Evolutionary conservation across 2,329 filamentous ascomycete species (phyloP).

Genomic region (Zalaria sp.): DNA sequence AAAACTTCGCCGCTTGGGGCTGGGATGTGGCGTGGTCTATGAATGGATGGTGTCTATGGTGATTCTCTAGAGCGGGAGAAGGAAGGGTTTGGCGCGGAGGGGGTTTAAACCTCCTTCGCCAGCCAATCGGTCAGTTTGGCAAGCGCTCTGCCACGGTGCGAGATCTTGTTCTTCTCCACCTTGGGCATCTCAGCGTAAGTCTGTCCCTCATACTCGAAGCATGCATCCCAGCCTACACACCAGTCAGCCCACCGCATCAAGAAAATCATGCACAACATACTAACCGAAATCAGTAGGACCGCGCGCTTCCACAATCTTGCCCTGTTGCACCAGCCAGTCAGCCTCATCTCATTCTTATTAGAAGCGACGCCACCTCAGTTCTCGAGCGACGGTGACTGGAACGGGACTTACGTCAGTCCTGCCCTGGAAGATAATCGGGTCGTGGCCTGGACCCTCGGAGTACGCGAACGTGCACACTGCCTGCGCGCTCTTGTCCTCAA

Average conservation of each 20-base stretch:
- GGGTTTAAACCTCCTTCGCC: conserved; percentile 10
- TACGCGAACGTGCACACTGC: conserved; percentile 96
- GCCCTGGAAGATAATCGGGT: conserved; percentile 83
- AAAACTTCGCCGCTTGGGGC: too few species aligned
- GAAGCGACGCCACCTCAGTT: not conserved
- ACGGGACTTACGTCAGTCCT: conserved; percentile 52
- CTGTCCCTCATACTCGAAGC: conserved; percentile 85
- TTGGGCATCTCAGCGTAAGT: conserved; percentile 97
- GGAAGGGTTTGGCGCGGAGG: conserved; percentile 1
- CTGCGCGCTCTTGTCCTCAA: conserved; percentile 80
- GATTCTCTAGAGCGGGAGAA: too few species aligned
- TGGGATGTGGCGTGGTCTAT: too few species aligned
- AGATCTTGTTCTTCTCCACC: conserved; percentile 76
- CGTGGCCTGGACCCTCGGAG: conserved; percentile 67
- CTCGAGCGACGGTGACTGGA: too few species aligned
- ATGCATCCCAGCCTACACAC: conserved; percentile 76
- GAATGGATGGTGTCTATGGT: too few species aligned
- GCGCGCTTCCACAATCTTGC: conserved; percentile 72
- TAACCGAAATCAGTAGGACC: conserved; percentile 73
- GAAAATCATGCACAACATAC: conserved; percentile 15
- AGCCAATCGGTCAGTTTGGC: conserved; percentile 72
- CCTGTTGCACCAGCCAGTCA: conserved; percentile 25
- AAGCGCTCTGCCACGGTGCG: conserved; percentile 78
- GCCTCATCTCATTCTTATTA: not conserved
- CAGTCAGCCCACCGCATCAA: conserved; percentile 6